Conservation (phyloP, 2,329 filamentous ascomycete species). For the Hymenoscyphus infarciens region DNA sequence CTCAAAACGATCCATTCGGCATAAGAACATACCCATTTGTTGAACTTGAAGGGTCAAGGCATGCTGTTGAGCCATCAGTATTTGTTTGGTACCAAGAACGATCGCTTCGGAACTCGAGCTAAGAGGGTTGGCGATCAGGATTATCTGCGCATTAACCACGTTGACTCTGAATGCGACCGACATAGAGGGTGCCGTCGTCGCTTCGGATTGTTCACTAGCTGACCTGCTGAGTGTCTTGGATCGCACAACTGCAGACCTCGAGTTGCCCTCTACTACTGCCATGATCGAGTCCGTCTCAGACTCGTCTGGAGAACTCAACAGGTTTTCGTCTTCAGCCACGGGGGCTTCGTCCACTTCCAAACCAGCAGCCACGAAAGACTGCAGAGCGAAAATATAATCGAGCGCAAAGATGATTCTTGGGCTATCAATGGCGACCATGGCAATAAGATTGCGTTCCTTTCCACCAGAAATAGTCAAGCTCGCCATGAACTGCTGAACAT, state of each 20-base stretch:
- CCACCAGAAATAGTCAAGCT: conserved; percentile 90
- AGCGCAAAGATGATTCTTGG: conserved; percentile 91
- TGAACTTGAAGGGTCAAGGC: conserved; percentile 90
- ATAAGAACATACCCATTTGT: conserved; percentile 96
- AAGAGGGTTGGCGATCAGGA: conserved; percentile 91
- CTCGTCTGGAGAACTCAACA: conserved; percentile 54
- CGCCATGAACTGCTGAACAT: conserved; percentile 97
- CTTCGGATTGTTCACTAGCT: conserved; percentile 30
- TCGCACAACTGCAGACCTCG: conserved; percentile 16
- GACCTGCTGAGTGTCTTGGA: conserved; percentile 28
- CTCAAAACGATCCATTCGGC: conserved; percentile 97
- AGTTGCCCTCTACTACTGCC: conserved; percentile 30
- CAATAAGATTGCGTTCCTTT: conserved; percentile 75
- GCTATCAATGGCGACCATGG: conserved; percentile 90
- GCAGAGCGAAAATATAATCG: conserved; percentile 89
- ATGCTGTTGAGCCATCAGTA: conserved; percentile 89
- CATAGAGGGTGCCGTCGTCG: conserved; percentile 48
- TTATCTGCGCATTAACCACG: conserved; percentile 92
- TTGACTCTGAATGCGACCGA: conserved; percentile 86
- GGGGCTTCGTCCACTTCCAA: conserved; percentile 60
- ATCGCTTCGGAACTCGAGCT: conserved; percentile 91
- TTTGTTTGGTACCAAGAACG: conserved; percentile 89
- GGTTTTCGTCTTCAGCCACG: conserved; percentile 46
- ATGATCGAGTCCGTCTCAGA: conserved; percentile 53
- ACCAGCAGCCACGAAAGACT: conserved; percentile 74